Conservation (phyloP, 2,329 filamentous ascomycete species). For the Gliomastix tumulicola region DNA sequence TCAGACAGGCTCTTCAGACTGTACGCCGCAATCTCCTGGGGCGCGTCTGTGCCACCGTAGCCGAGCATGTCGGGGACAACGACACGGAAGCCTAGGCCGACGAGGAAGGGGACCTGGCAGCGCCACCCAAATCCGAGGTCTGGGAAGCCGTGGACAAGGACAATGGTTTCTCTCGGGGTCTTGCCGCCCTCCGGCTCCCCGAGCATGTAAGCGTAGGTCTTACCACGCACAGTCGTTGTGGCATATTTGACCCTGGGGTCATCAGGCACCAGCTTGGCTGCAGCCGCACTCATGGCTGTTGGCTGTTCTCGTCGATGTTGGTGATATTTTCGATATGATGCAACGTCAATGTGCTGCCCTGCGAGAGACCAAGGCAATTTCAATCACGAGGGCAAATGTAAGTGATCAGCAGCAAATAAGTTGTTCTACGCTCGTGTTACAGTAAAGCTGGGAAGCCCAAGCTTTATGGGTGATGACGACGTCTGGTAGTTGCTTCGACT, state of each 20-base stretch:
- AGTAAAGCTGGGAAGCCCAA: too few species aligned
- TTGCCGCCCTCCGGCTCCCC: slow-evolving; percentile 34
- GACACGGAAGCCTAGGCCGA: slow-evolving; percentile 67
- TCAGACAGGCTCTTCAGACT: slow-evolving; percentile 64
- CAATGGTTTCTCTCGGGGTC: slow-evolving; percentile 38
- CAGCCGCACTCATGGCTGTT: slow-evolving; percentile 33
- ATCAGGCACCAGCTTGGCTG: slow-evolving; percentile 57
- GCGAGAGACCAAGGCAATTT: too few species aligned
- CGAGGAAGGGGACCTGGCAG: slow-evolving; percentile 74
- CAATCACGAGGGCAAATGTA: too few species aligned
- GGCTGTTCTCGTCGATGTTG: slow-evolving; percentile 79
- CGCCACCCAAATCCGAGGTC: slow-evolving; percentile 84
- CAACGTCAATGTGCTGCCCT: too few species aligned
- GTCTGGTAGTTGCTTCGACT: too few species aligned
- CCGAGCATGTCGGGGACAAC: slow-evolving; percentile 83
- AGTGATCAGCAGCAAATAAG: too few species aligned
- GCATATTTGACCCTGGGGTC: slow-evolving; percentile 62
- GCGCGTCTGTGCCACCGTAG: slow-evolving; percentile 71
- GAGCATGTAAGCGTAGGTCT: slow-evolving; percentile 62
- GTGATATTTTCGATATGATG: too few species aligned
- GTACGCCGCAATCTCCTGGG: slow-evolving; percentile 56
- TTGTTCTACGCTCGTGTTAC: too few species aligned
- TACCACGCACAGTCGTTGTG: slow-evolving; percentile 57
- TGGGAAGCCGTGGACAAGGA: slow-evolving; percentile 70
- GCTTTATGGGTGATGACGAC: too few species aligned